phyloP scores from a whole-genome alignment of 2,329 filamentous ascomycete genomes.

The Cordyceps tenuipes region DNA sequence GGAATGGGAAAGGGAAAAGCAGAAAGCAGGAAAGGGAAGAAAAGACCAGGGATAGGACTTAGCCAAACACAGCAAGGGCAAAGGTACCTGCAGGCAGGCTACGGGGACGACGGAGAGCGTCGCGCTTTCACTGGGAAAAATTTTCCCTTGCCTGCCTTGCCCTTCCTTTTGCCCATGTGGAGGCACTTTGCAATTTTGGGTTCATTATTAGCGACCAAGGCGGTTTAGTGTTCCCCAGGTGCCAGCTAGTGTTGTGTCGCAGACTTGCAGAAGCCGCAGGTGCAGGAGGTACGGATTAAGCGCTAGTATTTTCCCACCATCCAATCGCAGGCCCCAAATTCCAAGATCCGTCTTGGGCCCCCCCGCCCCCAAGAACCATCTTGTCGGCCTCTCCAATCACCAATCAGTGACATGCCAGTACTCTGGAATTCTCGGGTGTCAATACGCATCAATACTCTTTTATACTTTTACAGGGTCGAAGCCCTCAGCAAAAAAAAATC shows the following conservation, averaged over 20 bases:
- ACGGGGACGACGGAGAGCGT: not conserved
- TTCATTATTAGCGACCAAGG: not conserved
- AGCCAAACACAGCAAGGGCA: not conserved
- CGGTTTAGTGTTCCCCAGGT: not conserved
- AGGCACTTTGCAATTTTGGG: not conserved
- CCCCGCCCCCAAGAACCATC: too few relatives aligned
- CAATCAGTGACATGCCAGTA: not conserved
- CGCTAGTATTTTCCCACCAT: not conserved
- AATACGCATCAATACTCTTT: not conserved
- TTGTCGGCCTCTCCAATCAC: too few relatives aligned
- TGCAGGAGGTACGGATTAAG: not conserved
- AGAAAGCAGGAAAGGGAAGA: not conserved
- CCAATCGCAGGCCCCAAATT: not conserved
- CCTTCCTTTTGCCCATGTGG: not conserved
- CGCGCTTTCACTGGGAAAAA: not conserved
- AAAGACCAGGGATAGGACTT: constrained; percentile 4
- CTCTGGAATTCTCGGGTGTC: not conserved
- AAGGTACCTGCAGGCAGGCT: too few relatives aligned
- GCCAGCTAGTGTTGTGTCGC: not conserved
- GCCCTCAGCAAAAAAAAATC: not conserved
- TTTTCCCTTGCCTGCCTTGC: not conserved
- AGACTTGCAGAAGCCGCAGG: not conserved
- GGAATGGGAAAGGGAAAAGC: not conserved
- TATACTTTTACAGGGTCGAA: too few relatives aligned
- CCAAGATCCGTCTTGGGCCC: not conserved